Base-by-base conservation (phyloP, 129 eudicot species). In the Flaveria trinervia region DNA sequence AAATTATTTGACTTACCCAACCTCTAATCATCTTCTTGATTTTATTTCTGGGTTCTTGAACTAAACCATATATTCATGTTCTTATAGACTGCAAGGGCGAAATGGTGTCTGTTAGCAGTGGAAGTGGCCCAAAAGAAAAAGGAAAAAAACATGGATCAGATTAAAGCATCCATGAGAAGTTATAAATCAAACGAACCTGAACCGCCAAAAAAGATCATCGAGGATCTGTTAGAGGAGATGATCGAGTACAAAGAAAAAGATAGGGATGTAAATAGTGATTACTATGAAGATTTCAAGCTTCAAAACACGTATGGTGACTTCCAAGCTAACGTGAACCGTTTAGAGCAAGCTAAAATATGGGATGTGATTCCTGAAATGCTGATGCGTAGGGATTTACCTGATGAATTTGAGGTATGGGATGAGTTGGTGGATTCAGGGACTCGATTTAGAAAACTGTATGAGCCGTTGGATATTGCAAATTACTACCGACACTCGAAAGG, bases 381-480 rank as follows among this genome's bases (percentile, higher is more conserved):
- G 70, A 81, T 84, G 76, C 80, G 96, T 18, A 46, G 83, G 13
- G 96, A 90, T 60, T 90, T 93, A 13, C 96, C 98, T 11, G 97
- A 93, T 67, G 96, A 85, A 76, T 93, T 93, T 59, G 98, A 90
- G 80, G 84, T 83, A 12, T 51, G 79, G 36, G 41, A 78, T 56
- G 87, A 90, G 41, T 87, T 92, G 93, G 83, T 84, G 33, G 77
- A 71, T 36, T 51, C 85, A 13, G 98, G 88, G 25, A 90, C 97
- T 3, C 36, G 16, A 65, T 89, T 82, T 57, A 75, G 98, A 61
- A 62, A 87, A 44, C 84, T 86, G 3, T 82, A 87, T 7, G 98
- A 93, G 85, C 98, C 98, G 4, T 68, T 93, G 22, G 98, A 93
- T 74, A 87, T 93, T 22, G 93, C 90, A 20, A 93, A 93, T 71